These are phyloP conservation scores for Chenopodium formosanum DNA, from an alignment of 148 eudicot species.

Conservation along the genomic window DNA sequence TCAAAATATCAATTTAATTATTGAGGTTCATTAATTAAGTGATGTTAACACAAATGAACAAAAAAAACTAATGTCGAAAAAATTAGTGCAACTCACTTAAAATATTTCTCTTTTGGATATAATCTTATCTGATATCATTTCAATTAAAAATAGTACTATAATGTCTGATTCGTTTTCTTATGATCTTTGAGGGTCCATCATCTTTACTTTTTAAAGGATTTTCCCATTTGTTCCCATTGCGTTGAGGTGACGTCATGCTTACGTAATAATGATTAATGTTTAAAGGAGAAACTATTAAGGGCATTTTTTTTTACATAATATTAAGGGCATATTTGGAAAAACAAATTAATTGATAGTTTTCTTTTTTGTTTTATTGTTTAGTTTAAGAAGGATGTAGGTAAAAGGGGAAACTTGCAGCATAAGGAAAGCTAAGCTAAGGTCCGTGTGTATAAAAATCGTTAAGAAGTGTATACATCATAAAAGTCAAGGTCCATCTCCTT, in stretches of 20 bases:
- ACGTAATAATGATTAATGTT: slow-evolving; percentile 12
- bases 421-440: slow-evolving; percentile 9
- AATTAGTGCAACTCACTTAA: no score
- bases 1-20: no score
- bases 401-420: slow-evolving; percentile 30
- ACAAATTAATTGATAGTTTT: no score
- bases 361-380: no score
- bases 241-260: slow-evolving; percentile 51
- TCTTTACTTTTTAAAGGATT: slow-evolving; percentile 1
- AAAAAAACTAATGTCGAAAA: no score
- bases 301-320: background rate
- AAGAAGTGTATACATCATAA: slow-evolving; percentile 16
- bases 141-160: background rate
- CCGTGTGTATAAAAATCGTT: slow-evolving; percentile 7
- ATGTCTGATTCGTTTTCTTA: background rate
- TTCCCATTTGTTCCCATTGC: slow-evolving; percentile 68
- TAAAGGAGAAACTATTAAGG: background rate
- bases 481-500: slow-evolving; percentile 4
- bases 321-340: slow-evolving; percentile 13
- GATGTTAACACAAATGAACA: no score
- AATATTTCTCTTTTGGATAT: no score
- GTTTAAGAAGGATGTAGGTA: background rate
- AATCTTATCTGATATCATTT: background rate
- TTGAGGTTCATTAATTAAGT: no score
- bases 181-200: slow-evolving; percentile 20